phyloP scores from a whole-genome alignment of 179 eudicot species.

The Amaranthus tricolor region DNA sequence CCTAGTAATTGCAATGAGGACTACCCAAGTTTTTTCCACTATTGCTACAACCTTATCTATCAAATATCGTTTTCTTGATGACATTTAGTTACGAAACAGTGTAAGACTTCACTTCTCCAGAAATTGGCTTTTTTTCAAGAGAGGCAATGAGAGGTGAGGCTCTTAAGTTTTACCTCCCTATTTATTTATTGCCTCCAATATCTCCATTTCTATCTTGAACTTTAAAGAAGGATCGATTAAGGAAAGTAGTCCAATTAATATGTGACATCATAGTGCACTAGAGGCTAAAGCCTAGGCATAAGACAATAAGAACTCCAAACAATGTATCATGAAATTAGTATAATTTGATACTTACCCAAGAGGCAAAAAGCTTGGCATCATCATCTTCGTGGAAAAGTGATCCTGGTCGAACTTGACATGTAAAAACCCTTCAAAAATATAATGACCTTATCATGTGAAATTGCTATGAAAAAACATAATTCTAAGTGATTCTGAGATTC shows the following conservation, averaged over 20 bases:
- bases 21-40: no score
- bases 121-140: neutral
- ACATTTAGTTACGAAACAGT: neutral
- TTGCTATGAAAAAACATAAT: neutral
- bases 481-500: slow-evolving; percentile 2
- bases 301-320: neutral
- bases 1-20: no score
- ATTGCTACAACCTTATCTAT: no score
- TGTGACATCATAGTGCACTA: neutral
- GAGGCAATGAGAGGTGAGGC: neutral
- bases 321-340: neutral
- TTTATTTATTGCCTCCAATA: neutral
- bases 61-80: neutral
- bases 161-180: neutral
- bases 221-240: neutral
- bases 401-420: slow-evolving; percentile 97
- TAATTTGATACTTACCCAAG: slow-evolving; percentile 72
- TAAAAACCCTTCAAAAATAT: slow-evolving; percentile 56
- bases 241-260: neutral
- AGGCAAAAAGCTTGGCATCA: slow-evolving; percentile 84
- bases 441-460: neutral
- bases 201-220: neutral
- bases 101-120: neutral
- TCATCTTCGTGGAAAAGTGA: slow-evolving; percentile 68
- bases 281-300: no score